Base-by-base conservation (phyloP, 257 asterid genomes). In the Solanum tarapatanum region DNA sequence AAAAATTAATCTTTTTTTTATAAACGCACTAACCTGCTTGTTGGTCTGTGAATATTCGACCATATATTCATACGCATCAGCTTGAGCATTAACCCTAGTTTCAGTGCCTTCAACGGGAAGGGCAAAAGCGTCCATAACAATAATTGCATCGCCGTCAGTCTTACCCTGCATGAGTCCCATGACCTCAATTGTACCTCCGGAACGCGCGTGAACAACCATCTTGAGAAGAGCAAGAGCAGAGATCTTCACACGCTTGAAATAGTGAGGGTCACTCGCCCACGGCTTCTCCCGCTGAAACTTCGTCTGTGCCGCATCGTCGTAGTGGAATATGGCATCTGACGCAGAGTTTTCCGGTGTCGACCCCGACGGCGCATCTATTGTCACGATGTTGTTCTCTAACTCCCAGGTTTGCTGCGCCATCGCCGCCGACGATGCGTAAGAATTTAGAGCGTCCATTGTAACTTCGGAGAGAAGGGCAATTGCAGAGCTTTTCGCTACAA, bases 161-260 rank as follows among this genome's bases (percentile, higher is more conserved):
- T 97, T 97, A 23, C 99, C 99, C 91, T 96, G 99, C 99, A 97
- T 97, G 19, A 97, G 96, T 8, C 99, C 99, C 99, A 97, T 96
- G 86, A 97, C 96, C 90, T 97, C 99, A 77, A 97, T 97, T 28
- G 97, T 97, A 33, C 99, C 99, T 5, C 99, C 99, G 58, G 99
- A 96, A 89, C 99, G 99, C 17, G 99, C 98, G 91, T 97, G 99
- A 28, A 97, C 98, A 35, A 97, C 99, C 99, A 97, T 97, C 93
- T 97, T 97, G 64, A 97, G 98, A 3, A 97, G 97, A 24, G 99
- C 99, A 70, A 97, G 98, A 0, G 99, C 99, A 24, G 98, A 96
- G 90, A 97, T 91, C 89, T 92, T 96, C 36, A 97, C 99, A 89
- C 99, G 98, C 96, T 96, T 97, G 96, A 97, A 96, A 90, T 89